Evolutionary conservation across 1,284 basidiomycete species (phyloP), one percentile per base, ranked within the genome.

Genomic region (Cryptococcus deneoformans): DNA sequence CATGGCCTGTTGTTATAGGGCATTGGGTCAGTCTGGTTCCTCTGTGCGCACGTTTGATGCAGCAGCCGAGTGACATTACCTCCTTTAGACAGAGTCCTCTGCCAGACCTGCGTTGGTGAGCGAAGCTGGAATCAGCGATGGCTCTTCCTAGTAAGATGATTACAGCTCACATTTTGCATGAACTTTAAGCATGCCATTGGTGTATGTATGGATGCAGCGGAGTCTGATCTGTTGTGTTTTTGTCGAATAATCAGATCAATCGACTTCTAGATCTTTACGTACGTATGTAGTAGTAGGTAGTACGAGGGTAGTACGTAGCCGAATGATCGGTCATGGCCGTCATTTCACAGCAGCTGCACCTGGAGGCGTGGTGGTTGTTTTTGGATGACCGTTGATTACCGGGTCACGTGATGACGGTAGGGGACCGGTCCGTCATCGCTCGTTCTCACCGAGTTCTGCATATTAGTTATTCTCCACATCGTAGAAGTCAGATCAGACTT

Each of bases 21-120:
- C 5, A 5, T 34, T 40, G 12, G 16, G 29, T 20, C 39, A 45
- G 3, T n/a, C 35, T 24, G 10, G 29, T 7, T 29, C 29, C 29
- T 29, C 29, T 29, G 29, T 4, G 29, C 6, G 4, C 6, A 47
- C 35, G 34, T 40, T 39, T 29, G 16, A 6, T n/a, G 9, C n/a
- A 50, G 20, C 53, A 11, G 58, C 69, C 29, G 5, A 29, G 29
- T 5, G 29, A 29, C 29, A 29, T 29, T 52, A 70, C 73, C 73
- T 5, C 63, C 69, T 55, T 75, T 74, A 8, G 68, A 57, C 29
- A 74, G 53, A 1, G 74, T 74, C 47, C 63, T 29, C 58, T 58
- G 70, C 71, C 73, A 39, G 62, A 64, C 72, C 29, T 29, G 29
- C 29, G 29, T 29, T 29, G 29, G 5, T 36, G n/a, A 9, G 34